A percentile compares a stretch with the other conserved stretches of the same genome.
These are phyloP conservation scores for Phytophthora ramorum DNA, from an alignment of 352 stramenopile species.

Conservation along the genomic window DNA sequence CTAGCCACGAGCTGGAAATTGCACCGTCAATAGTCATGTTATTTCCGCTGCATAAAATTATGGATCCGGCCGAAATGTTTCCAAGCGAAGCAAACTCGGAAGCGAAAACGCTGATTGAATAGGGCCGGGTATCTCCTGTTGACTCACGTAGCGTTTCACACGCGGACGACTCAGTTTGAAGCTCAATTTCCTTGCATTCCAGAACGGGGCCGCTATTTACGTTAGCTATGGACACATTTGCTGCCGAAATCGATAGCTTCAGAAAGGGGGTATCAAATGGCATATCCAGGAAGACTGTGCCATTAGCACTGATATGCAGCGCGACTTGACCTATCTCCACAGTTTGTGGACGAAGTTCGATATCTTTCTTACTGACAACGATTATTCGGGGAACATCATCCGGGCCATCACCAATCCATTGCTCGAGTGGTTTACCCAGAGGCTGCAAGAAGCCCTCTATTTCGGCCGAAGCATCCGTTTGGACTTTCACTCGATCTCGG, in stretches of 20 bases:
- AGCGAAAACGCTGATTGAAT: conserved; percentile 57
- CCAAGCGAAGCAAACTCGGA: conserved; percentile 42
- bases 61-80: conserved; percentile 63
- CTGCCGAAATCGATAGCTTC: conserved; percentile 46
- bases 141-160: conserved; percentile 41
- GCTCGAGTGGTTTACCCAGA: conserved; percentile 26
- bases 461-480: conserved; percentile 37
- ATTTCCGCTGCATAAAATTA: conserved; percentile 61
- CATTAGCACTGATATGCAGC: conserved; percentile 42
- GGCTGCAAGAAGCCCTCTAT: conserved; percentile 59
- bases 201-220: conserved; percentile 56
- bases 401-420: neutral
- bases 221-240: conserved; percentile 53
- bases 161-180: conserved; percentile 46
- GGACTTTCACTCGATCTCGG: conserved; percentile 34
- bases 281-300: conserved; percentile 48
- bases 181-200: conserved; percentile 48
- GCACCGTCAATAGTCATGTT: conserved; percentile 46
- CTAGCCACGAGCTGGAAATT: conserved; percentile 51
- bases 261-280: conserved; percentile 68
- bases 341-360: conserved; percentile 56
- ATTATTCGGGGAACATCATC: conserved; percentile 36
- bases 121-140: conserved; percentile 30
- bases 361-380: conserved; percentile 42
- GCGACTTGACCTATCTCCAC: conserved; percentile 53